Base-by-base conservation (phyloP, 2,329 filamentous ascomycete genomes). In the Ophiostoma triangulosporum region DNA sequence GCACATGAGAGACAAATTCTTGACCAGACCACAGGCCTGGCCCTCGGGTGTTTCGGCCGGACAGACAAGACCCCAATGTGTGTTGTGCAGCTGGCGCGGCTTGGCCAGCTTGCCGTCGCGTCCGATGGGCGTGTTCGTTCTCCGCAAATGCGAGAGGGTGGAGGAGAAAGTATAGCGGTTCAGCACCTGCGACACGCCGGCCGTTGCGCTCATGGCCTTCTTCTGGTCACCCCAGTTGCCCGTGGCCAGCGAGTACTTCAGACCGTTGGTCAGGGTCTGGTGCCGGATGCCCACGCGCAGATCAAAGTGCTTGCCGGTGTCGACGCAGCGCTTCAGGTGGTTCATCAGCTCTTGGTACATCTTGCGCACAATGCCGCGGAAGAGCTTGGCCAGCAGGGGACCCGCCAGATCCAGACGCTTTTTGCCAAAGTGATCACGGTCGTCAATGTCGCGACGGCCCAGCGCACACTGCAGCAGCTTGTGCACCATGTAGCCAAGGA, bases 221-320 rank as follows among this genome's bases (percentile, higher is more conserved):
- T 97, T 98, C 73, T 98, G 93, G 60, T 98, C 93, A 64, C 93
- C 94, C 94, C 93, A 98, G 70, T 98, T 98, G 60, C 93, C 93
- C 14, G 93, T 98, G 26, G 93, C 91, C 57, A 98, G 75, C 51
- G 93, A 96, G 70, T 98, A 98, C 66, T 96, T 95, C 60, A 98
- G 72, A 50, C 91, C 93, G 64, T 93, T 94, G 20, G 90, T 95
- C 60, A 98, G 77, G 20, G 93, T 95, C 58, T 83, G 85, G 22
- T 86, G 83, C 72, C 96, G 97, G 64, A 97, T 85, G 60, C 89
- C 93, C 55, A 95, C 79, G 14, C 87, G 87, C 40, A 97, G 73
- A 59, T 93, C 93, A 72, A 98, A 96, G 58, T 95, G 87, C 57
- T 83, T 80, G 68, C 86, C 87, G 52, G 82, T 83, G 68, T 98